Base-by-base conservation (phyloP, 441 rosid species). In the Isatis lusitanica region DNA sequence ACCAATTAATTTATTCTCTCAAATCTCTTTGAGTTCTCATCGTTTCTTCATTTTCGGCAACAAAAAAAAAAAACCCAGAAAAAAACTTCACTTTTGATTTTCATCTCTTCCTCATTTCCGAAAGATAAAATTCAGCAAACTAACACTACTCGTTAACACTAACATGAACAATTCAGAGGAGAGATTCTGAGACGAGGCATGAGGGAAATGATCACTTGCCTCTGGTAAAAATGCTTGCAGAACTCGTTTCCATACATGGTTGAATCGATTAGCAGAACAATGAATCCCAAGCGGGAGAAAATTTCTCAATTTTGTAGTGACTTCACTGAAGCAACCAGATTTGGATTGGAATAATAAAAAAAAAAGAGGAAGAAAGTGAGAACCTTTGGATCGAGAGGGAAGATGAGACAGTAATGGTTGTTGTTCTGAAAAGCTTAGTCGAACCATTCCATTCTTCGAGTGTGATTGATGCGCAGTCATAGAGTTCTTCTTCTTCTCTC, bases 201-300 rank as follows among this genome's bases (percentile, higher is more conserved):
- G 24, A 7, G 38, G 36, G 9, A 8, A 5, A 7, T 0, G 6
- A 35, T 10, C 51, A 51, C 84, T 77, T 83, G 81, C 97, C 97
- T 93, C 96, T 0, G 97, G 98, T 16, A 93, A 92, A 77, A 93
- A 89, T 12, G 97, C 96, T 85, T 89, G 88, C 60, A 93, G 96
- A 63, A 89, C 69, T 64, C 92, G 84, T 73, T 90, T 86, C 93
- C 93, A 84, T n/a, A 93, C 78, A 76, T 88, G 94, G 73, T 72
- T 70, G 79, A 89, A 87, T n/a, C 89, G 90, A 78, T 83, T 78
- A 63, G 87, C 80, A 47, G 91, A 89, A 70, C 97, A 90, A 48
- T 8, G 21, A 35, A 63, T 59, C 55, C 48, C 7, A 1, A 6
- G 2, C 68, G 40, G 28, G 31, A 17, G 7, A 71, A 28, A 33